Evolutionary conservation across 2,329 filamentous ascomycete genomes (phyloP), one percentile per base, ranked within the genome.

Genomic region (Cladosporium oxysporum): DNA sequence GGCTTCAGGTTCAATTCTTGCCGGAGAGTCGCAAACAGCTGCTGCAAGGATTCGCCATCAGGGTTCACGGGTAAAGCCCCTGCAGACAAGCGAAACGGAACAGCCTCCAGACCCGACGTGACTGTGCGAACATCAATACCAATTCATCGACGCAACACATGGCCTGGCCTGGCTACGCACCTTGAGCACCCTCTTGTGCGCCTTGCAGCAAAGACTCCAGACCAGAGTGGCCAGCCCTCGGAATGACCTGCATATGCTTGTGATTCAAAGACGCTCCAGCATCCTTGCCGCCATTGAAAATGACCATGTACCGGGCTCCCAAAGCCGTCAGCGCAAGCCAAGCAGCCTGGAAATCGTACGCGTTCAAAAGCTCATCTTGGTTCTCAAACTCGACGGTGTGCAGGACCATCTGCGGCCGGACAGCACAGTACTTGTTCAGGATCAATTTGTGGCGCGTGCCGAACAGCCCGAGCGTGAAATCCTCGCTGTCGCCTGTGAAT

Each of bases 221-320:
- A 14, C 71, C 28, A 11, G 53, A 37, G 49, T 71, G 68, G 0
- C 62, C 65, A 3, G 79, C 78, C 59, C 73, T 70, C 0, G 75
- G 77, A 58, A 82, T 76, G 1, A 82, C 64, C 66, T 83, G 80
- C 66, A 82, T 71, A 71, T 83, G 80, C 68, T 82, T 83, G 70
- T 83, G 80, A 3, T 79, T 79, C 64, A 81, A 76, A 16, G 77
- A 79, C 1, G 74, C 77, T 21, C 81, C 81, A 59, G 77, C 78
- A 29, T 80, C 77, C 50, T 78, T 77, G 16, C 81, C 81, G 60
- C 80, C 82, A 67, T 83, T 83, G 70, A 79, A 82, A 41, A 83
- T 79, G 59, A 79, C 73, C 71, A 82, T 76, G 31, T 76, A 76
- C 28, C 67, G 65, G 3, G 67, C 64, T 55, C 67, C 49, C 33